Evolutionary conservation across 2,329 filamentous ascomycete species (phyloP), one percentile per base, ranked within the genome.

Genomic region (Apiospora hydei): DNA sequence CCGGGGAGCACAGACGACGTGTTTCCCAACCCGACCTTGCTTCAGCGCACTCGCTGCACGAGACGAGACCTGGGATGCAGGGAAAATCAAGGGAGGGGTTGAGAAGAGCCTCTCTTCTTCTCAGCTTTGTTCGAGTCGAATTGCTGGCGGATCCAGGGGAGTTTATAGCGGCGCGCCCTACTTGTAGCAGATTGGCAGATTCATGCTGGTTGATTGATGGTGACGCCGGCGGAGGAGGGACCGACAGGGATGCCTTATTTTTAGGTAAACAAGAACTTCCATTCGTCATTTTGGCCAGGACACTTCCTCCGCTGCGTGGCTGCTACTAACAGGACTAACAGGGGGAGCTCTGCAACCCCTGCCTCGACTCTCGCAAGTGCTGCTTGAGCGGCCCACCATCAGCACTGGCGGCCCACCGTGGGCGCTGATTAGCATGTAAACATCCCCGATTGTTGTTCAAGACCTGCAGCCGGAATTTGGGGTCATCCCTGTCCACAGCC

Each of bases 391-490:
- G 57, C 18, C 57, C 57, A 64, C 34, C 57, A 5, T n/a, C n/a
- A 13, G 24, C n/a, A 10, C 24, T 11, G 18, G 21, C 21, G 46
- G 16, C 30, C 53, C 53, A 61, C 53, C 7, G 34, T 16, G 18
- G 53, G 38, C 26, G 51, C 51, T 34, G 30, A 38, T 64, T 64
- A 64, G 57, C 57, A 64, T 64, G 57, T 64, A 64, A 64, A 64
- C 57, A 64, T 64, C 57, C 57, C 57, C 57, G 57, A 64, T 64
- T 41, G 57, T 64, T 64, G 57, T 64, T 41, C 57, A 64, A 64
- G 57, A 24, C 57, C 57, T 64, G 57, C 57, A 64, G 57, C 57
- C 57, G 34, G 18, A 41, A 64, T 64, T 64, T 64, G 57, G 57
- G 57, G 57, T 64, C 57, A 64, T 64, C 57, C 57, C 57, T 64